phyloP scores from a whole-genome alignment of 2,329 filamentous ascomycete genomes.

The Botrytis paeoniae region DNA sequence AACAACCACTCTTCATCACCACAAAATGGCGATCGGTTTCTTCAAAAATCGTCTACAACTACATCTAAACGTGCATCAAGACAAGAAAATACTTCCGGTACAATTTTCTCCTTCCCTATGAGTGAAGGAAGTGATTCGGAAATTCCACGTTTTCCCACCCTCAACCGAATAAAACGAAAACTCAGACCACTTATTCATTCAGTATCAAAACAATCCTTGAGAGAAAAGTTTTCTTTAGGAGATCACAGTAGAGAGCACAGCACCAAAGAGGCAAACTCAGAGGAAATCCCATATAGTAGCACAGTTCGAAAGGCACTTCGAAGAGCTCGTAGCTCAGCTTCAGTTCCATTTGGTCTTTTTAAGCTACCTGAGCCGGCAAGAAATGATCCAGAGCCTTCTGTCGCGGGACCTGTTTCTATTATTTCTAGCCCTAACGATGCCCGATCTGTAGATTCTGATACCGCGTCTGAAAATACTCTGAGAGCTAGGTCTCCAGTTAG shows the following conservation, averaged over 20 bases:
- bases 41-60: background rate
- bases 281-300: background rate
- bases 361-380: slow-evolving; percentile 6
- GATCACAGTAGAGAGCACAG: background rate
- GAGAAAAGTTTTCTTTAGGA: background rate
- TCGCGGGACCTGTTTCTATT: background rate
- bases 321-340: slow-evolving; percentile 14
- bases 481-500: slow-evolving; percentile 16
- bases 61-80: background rate
- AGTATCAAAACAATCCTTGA: slow-evolving; percentile 6
- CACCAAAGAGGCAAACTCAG: background rate
- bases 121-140: slow-evolving; percentile 14
- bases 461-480: background rate
- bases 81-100: background rate
- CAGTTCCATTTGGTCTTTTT: slow-evolving; percentile 8
- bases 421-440: background rate
- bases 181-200: slow-evolving; percentile 9
- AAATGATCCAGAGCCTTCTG: background rate
- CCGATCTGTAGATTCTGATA: background rate
- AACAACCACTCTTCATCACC: background rate
- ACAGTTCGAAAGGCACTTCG: background rate
- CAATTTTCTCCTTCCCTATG: background rate
- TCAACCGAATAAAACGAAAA: slow-evolving; percentile 5
- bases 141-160: slow-evolving; percentile 2
- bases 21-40: background rate